Percentiles rank a stretch among this genome's conserved stretches.
Evolutionary conservation across 441 rosid species (phyloP).

Genomic region (Populus trichocarpa): DNA sequence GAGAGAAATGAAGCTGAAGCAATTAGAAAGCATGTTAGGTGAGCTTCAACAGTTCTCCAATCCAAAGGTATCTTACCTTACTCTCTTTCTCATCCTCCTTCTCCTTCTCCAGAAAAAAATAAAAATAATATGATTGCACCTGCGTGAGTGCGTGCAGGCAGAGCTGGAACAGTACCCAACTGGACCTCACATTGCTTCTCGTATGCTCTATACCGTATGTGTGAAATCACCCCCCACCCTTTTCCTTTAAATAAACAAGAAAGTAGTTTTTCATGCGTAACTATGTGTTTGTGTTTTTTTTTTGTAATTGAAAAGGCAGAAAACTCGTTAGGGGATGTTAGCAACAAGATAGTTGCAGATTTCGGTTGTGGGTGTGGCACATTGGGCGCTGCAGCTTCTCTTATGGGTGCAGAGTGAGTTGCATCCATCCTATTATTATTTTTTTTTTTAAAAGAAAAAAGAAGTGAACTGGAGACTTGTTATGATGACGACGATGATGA

Average conservation of each 20-base stretch:
- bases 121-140: background rate
- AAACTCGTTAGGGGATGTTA: constrained; percentile 79
- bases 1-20: constrained; percentile 75
- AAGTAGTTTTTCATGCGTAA: background rate
- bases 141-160: constrained; percentile 38
- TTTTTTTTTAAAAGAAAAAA: too few relatives aligned
- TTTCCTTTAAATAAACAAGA: background rate
- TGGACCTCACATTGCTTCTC: constrained; percentile 96
- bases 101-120: background rate
- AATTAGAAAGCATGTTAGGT: constrained; percentile 76
- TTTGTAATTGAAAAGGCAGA: constrained; percentile 52
- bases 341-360: constrained; percentile 77
- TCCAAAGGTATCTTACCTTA: constrained; percentile 51
- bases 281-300: too few relatives aligned
- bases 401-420: constrained; percentile 87
- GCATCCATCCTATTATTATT: background rate
- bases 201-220: constrained; percentile 77
- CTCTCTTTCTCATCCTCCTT: background rate
- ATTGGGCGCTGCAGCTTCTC: constrained; percentile 78
- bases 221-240: constrained; percentile 5
- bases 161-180: constrained; percentile 98
- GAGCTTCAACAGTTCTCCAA: constrained; percentile 70
- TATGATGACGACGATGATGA: background rate
- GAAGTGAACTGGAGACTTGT: background rate
- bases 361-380: constrained; percentile 98